Base-by-base conservation (phyloP, 2,329 filamentous ascomycete species). In the Paraphaeosphaeria sporulosa region DNA sequence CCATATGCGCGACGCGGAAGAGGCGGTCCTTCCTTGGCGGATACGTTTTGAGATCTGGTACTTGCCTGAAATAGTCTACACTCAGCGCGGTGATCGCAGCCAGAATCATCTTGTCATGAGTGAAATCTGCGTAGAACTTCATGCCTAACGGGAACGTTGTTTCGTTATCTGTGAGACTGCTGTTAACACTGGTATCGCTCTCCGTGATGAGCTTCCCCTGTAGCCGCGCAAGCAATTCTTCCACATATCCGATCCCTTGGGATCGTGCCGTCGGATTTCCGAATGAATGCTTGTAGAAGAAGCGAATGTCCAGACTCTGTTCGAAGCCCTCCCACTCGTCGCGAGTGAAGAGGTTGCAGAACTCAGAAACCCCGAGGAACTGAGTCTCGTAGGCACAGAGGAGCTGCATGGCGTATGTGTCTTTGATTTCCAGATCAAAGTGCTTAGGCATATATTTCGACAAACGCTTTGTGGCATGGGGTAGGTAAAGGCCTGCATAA, bases 241-340 rank as follows among this genome's bases (percentile, higher is more conserved):
- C 78, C 8, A 85, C 75, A 58, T 85, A 85, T 25, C 84, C 84
- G 15, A 86, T 80, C 12, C 84, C 83, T 64, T 85, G 83, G 5
- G 83, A 82, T 21, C 83, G 81, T 27, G 82, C 83, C 0, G 79
- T 84, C 1, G 84, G 83, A 13, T 82, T 81, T 32, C 83, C 83
- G 60, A 71, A 83, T 12, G 71, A 73, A 59, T 80, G 82, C 64
- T 83, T 80, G 61, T 78, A 81, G 71, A 78, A 80, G 76, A 82
- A 87, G 55, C 83, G 80, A 38, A 85, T 79, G 63, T 87, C 85
- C 10, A 86, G 71, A 3, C 80, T 82, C 61, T 82, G 82, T 58
- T 85, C 84, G 66, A 84, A 87, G 19, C 82, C 83, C 21, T 77
- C 72, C 85, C 84, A 87, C 68, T 87, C 85, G 51, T 84, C 79